phyloP scores from a whole-genome alignment of 176 grass and related monocot genomes.

The Carex myosuroides region DNA sequence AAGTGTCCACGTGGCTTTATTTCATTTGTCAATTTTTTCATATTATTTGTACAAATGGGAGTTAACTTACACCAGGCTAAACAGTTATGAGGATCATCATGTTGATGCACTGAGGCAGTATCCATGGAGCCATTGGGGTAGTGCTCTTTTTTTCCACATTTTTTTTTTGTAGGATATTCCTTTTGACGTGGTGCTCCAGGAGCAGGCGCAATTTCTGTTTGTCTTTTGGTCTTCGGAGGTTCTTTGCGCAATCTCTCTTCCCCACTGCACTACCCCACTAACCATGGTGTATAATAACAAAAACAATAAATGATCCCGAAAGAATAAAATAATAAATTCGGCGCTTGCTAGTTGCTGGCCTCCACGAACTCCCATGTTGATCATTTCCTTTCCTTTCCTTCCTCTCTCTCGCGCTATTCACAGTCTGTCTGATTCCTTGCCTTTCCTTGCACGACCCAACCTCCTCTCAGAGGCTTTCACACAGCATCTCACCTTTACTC shows the following conservation, averaged over 20 bases:
- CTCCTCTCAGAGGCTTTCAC: not conserved
- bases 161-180: not conserved
- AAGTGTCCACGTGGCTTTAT: not conserved
- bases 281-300: not conserved
- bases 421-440: conserved; percentile 12
- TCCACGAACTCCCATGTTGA: conserved; percentile 28
- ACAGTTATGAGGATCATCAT: not conserved
- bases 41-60: not conserved
- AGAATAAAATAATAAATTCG: not conserved
- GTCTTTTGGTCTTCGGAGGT: not conserved
- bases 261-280: not conserved
- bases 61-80: not conserved
- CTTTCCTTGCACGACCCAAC: conserved; percentile 10
- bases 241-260: not conserved
- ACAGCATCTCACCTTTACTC: not conserved
- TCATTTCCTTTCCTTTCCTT: not conserved
- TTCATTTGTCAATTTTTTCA: not conserved
- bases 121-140: no score
- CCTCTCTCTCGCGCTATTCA: not conserved
- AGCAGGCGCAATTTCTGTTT: not conserved
- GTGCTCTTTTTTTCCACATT: no score
- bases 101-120: no score
- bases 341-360: conserved; percentile 8
- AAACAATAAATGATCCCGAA: not conserved
- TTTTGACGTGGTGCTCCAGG: not conserved